Conservation (phyloP, 495 filamentous ascomycete species). For the Neurospora intermedia region DNA sequence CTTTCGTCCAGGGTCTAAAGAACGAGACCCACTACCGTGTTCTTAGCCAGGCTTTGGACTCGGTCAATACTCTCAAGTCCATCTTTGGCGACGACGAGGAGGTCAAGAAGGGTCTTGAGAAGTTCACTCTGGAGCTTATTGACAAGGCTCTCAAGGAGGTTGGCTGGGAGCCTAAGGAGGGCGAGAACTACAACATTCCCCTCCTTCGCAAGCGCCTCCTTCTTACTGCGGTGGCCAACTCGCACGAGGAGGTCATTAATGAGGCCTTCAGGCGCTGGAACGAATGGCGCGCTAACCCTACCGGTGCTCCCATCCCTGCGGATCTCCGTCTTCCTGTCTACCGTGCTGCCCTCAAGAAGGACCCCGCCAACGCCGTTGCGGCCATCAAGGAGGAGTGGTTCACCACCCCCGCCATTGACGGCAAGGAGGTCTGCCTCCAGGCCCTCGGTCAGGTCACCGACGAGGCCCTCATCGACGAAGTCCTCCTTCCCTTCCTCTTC, state of each 20-base stretch:
- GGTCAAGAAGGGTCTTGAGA: slow-evolving; percentile 51
- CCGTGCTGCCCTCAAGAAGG: slow-evolving; percentile 62
- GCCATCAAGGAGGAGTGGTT: slow-evolving; percentile 74
- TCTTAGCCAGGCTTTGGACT: slow-evolving; percentile 72
- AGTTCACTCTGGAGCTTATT: slow-evolving; percentile 62
- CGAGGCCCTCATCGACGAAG: slow-evolving; percentile 53
- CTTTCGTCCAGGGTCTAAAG: slow-evolving; percentile 70
- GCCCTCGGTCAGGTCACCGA: slow-evolving; percentile 67
- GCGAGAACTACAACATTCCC: slow-evolving; percentile 71
- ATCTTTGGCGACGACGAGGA: slow-evolving; percentile 45
- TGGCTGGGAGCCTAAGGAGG: slow-evolving; percentile 69
- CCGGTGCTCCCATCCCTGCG: slow-evolving; percentile 61
- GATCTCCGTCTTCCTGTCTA: slow-evolving; percentile 72
- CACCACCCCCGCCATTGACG: slow-evolving; percentile 72
- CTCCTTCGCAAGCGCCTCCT: slow-evolving; percentile 76
- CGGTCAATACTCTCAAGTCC: slow-evolving; percentile 44
- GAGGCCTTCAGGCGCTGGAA: slow-evolving; percentile 70
- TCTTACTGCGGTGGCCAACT: slow-evolving; percentile 56
- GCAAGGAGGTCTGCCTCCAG: slow-evolving; percentile 72
- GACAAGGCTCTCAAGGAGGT: slow-evolving; percentile 60
- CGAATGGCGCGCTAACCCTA: slow-evolving; percentile 54
- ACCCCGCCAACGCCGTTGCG: slow-evolving; percentile 50
- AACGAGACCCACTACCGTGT: slow-evolving; percentile 77
- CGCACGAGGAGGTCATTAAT: slow-evolving; percentile 56
- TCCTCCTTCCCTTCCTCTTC: slow-evolving; percentile 71